Evolutionary conservation across 306 rosid species (phyloP).

Genomic region (Corylus americana): DNA sequence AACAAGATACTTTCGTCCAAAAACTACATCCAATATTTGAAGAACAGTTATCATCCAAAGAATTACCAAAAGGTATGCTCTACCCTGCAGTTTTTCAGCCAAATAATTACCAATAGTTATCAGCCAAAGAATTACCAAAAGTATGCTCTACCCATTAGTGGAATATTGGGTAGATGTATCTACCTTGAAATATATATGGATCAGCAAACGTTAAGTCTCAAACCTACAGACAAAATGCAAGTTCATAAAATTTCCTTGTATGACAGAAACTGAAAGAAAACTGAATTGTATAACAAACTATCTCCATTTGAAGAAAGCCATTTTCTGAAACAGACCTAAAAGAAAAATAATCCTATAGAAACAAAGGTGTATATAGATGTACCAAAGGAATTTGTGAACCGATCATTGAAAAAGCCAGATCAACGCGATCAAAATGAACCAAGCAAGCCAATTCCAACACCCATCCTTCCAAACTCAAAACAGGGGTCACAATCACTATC

Average conservation of each 20-base stretch:
- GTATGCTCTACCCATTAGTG: background rate
- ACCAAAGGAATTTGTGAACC: conserved; percentile 33
- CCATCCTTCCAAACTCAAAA: conserved; percentile 50
- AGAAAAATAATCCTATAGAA: background rate
- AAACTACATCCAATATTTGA: too few species aligned
- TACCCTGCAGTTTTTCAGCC: too few species aligned
- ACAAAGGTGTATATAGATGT: background rate
- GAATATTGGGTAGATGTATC: conserved; percentile 21
- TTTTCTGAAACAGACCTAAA: background rate
- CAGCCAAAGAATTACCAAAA: too few species aligned
- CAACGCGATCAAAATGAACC: conserved; percentile 41
- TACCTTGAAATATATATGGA: conserved; percentile 40
- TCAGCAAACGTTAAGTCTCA: conserved; percentile 85
- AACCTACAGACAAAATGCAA: conserved; percentile 79
- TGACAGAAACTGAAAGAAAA: conserved; percentile 31
- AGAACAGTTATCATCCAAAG: too few species aligned
- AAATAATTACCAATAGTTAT: too few species aligned
- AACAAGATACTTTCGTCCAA: too few species aligned
- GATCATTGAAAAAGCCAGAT: conserved; percentile 38
- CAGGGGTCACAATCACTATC: conserved; percentile 36
- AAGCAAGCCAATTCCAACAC: conserved; percentile 32
- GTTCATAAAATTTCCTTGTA: conserved; percentile 55
- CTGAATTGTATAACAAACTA: conserved; percentile 17
- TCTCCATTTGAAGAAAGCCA: conserved; percentile 27
- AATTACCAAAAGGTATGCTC: too few species aligned